A percentile compares a stretch with the other conserved stretches of the same genome.
Conservation (phyloP, 352 stramenopile genomes). For the Phytopythium mirpurense region DNA sequence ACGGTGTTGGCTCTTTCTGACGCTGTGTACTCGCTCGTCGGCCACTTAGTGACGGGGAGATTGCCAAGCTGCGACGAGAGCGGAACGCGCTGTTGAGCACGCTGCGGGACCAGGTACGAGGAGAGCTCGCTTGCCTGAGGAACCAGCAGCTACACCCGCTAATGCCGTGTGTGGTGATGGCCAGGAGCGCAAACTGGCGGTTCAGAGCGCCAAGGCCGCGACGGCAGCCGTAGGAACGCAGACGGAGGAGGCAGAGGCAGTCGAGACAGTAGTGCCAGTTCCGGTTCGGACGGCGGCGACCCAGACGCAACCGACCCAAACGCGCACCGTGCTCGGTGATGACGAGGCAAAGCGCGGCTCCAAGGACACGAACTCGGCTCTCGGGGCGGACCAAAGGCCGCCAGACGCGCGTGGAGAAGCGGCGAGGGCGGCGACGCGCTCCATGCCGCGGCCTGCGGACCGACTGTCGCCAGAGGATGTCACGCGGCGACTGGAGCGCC, state of each 20-base stretch:
- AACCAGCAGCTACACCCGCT: neutral
- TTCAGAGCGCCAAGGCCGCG: constrained; percentile 5
- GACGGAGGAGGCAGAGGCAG: constrained; percentile 8
- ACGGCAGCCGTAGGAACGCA: constrained; percentile 15
- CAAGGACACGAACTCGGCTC: neutral
- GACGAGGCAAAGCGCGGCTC: constrained; percentile 23
- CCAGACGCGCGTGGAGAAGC: neutral
- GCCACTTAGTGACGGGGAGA: constrained; percentile 53
- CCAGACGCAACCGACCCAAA: no score
- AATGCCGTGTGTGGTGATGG: neutral
- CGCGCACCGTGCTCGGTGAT: constrained; percentile 18
- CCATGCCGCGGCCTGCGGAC: neutral
- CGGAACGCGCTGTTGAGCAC: constrained; percentile 57
- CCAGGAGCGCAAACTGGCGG: constrained; percentile 29
- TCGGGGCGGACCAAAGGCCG: neutral
- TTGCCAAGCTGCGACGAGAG: constrained; percentile 52
- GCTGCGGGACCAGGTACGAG: constrained; percentile 36
- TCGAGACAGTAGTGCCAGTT: neutral
- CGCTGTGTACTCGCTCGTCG: constrained; percentile 1
- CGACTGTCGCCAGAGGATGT: constrained; percentile 23
- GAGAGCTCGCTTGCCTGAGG: no score
- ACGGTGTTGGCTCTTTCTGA: neutral
- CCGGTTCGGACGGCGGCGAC: constrained; percentile 10
- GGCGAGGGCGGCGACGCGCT: constrained; percentile 2
- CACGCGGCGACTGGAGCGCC: constrained; percentile 30